Percentiles rank a stretch among this genome's conserved stretches.
Evolutionary conservation across 495 filamentous ascomycete genomes (phyloP).

Genomic region (Trichocladium uniseriatum): DNA sequence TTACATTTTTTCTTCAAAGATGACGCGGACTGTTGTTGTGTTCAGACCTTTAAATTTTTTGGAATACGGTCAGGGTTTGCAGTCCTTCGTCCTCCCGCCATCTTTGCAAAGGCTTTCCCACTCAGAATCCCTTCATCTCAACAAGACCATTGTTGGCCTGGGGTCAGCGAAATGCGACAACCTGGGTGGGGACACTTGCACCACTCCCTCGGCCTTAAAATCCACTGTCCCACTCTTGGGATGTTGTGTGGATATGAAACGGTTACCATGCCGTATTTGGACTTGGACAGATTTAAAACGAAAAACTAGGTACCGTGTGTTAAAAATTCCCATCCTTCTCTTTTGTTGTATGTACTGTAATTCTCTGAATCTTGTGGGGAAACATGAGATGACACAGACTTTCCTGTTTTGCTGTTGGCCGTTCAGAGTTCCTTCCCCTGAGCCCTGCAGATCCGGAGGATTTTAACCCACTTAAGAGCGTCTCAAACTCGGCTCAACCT

Average conservation of each 20-base stretch:
- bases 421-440: background rate
- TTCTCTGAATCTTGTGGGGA: too few species aligned
- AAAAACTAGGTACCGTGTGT: too few species aligned
- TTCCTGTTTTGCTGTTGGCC: too few species aligned
- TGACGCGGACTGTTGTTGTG: background rate
- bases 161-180: background rate
- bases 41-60: background rate
- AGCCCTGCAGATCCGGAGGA: constrained; percentile 5
- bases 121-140: background rate
- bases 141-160: background rate
- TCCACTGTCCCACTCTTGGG: background rate
- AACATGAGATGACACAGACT: background rate
- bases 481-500: background rate
- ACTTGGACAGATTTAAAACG: too few species aligned
- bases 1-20: too few species aligned
- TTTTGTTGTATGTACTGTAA: too few species aligned
- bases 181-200: background rate
- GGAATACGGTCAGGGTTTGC: too few species aligned
- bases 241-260: too few species aligned
- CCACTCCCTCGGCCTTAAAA: background rate
- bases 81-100: too few species aligned
- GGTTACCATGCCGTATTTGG: too few species aligned
- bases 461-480: background rate
- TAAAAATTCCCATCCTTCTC: too few species aligned
- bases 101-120: too few species aligned